Base-by-base conservation (phyloP, 2,329 filamentous ascomycete genomes). In the Calonectria leucothoes region DNA sequence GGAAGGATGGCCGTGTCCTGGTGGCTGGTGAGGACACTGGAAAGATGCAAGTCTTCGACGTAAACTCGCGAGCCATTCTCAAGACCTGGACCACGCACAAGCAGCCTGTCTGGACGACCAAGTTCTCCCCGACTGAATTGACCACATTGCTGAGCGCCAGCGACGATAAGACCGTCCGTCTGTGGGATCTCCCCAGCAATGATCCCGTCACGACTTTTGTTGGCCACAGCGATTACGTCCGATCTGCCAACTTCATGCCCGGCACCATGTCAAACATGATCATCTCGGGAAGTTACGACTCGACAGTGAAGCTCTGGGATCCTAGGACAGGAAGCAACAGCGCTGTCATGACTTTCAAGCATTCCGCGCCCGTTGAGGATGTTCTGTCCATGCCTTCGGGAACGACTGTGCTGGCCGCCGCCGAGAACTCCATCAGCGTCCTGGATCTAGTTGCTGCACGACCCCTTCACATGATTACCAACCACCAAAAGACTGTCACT, bases 401-500 rank as follows among this genome's bases (percentile, higher is more conserved):
- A 61, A 98, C 96, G 6, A 95, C 94, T 5, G 88, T 99, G 29
- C 89, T 98, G 39, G 95, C 95, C 15, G 92, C 96, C 3, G 92
- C 95, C 23, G 96, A 94, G 71, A 97, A 94, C 81, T 91, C 94
- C 75, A 95, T 99, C 80, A 95, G 94, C 7, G 95, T 99, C 14
- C 89, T 99, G 74, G 97, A 99, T 83, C 90, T 99, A 55, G 94
- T 98, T 20, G 96, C 96, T 64, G 97, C 94, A 31, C 95, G 95
- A 81, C 95, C 96, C 6, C 88, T 98, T 71, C 93, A 95, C 79
- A 88, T 98, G 82, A 93, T 99, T 75, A 93, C 93, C 79, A 98
- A 97, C 83, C 97, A 99, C 85, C 97, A 99, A 83, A 99, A 98
- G 91, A 98, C 97, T 0, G 96, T 99, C 73, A 98, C 97, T 0